These are phyloP conservation scores for Eragrostis tef DNA, from an alignment of 202 grass and related monocot species.

Conservation along the genomic window DNA sequence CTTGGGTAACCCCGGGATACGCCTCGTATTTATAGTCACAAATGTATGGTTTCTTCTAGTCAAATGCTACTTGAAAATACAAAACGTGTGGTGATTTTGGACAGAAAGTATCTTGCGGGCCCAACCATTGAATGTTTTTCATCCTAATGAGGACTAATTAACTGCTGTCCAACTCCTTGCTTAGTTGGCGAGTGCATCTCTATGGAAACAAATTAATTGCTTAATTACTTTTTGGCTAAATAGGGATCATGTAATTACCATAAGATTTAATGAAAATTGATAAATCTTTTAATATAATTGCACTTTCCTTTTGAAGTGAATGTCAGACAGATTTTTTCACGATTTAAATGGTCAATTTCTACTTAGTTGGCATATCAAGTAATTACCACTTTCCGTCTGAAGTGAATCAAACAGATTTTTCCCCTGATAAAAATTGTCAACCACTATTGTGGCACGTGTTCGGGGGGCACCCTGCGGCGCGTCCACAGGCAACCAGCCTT, in stretches of 20 bases:
- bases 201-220: not conserved
- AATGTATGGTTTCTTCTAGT: not conserved
- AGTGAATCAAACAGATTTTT: too few species aligned
- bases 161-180: not conserved
- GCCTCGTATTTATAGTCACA: slow-evolving; percentile 15
- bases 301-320: not conserved
- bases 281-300: too few species aligned
- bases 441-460: too few species aligned
- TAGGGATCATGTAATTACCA: not conserved
- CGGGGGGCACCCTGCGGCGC: too few species aligned
- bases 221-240: not conserved
- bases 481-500: too few species aligned
- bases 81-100: not conserved
- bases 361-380: not conserved
- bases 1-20: not conserved
- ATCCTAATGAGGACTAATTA: not conserved
- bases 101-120: not conserved
- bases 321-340: not conserved
- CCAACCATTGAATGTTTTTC: slow-evolving; percentile 10
- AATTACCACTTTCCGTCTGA: too few species aligned
- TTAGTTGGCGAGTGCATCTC: not conserved
- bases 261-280: too few species aligned
- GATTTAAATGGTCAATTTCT: not conserved
- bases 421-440: too few species aligned
- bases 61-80: not conserved